phyloP scores from a whole-genome alignment of 371 early-diverging fungal genomes.

The Smittium culicis region DNA sequence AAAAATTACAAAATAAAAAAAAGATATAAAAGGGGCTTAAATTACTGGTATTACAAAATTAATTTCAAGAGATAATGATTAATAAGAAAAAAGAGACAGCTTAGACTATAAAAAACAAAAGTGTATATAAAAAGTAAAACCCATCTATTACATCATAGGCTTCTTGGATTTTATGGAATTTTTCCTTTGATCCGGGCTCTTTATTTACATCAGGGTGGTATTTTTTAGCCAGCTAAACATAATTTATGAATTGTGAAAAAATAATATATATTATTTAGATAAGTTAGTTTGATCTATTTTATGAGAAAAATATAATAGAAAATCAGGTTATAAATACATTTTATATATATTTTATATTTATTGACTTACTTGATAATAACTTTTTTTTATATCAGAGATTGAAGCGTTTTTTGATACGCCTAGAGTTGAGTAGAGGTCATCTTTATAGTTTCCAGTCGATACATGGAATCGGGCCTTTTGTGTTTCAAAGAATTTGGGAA shows the following conservation, averaged over 20 bases:
- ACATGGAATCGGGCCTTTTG: too few relatives aligned
- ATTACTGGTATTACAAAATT: too few relatives aligned
- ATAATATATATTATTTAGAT: not conserved
- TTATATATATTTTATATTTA: too few relatives aligned
- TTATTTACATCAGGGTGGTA: conserved; percentile 95
- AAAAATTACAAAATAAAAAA: too few relatives aligned
- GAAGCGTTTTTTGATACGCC: conserved; percentile 64
- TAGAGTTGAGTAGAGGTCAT: conserved; percentile 66
- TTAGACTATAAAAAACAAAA: conserved; percentile 14
- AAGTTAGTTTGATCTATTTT: too few relatives aligned
- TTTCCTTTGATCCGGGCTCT: conserved; percentile 74
- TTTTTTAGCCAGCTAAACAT: conserved; percentile 62
- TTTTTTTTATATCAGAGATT: conserved; percentile 79
- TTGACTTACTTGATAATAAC: conserved; percentile 55
- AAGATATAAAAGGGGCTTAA: too few relatives aligned
- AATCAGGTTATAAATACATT: too few relatives aligned
- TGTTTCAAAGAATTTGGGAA: too few relatives aligned
- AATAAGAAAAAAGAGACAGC: too few relatives aligned
- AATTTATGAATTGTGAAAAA: not conserved
- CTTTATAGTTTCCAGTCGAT: too few relatives aligned
- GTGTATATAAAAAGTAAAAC: conserved; percentile 13
- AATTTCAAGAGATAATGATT: too few relatives aligned
- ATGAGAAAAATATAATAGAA: too few relatives aligned
- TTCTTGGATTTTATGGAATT: conserved; percentile 88
- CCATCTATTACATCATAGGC: conserved; percentile 78